These are phyloP conservation scores for Tinospora cordifolia DNA, from an alignment of 164 flowering plant species.

Conservation along the genomic window DNA sequence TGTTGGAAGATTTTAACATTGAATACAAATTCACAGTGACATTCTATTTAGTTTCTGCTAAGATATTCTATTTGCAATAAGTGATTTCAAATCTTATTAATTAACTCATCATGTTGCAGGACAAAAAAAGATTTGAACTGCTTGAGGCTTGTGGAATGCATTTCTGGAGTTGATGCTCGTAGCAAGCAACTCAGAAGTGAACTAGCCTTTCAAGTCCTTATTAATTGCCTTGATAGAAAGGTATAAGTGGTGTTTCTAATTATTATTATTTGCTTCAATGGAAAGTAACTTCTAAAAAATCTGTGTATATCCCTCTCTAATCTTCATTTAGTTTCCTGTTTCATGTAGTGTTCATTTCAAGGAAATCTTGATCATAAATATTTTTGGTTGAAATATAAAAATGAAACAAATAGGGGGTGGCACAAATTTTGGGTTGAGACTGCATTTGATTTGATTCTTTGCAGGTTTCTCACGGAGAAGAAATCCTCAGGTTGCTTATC, in stretches of 20 bases:
- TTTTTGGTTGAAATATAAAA: neutral
- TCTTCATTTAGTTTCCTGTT: neutral
- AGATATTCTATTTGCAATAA: neutral
- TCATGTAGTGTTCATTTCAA: neutral
- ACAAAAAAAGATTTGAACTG: conserved; percentile 63
- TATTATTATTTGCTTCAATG: neutral
- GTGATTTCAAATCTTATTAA: neutral
- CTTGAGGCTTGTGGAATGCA: conserved; percentile 63
- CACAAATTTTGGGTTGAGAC: neutral
- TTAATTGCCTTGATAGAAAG: conserved; percentile 42
- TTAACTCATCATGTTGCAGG: conserved; percentile 29
- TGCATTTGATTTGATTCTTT: neutral
- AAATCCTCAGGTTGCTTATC: conserved; percentile 37
- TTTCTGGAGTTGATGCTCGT: conserved; percentile 43
- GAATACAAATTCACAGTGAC: neutral
- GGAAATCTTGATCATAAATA: neutral
- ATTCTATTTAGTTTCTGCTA: neutral
- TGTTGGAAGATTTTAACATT: neutral
- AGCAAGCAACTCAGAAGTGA: conserved; percentile 62
- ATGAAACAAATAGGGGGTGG: neutral
- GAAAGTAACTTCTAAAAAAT: neutral
- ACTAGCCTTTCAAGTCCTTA: conserved; percentile 50
- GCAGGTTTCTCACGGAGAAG: conserved; percentile 47
- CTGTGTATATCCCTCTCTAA: neutral
- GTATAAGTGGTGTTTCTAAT: conserved; percentile 20